phyloP scores from a whole-genome alignment of 129 eudicot species.

The Escallonia herrerae region DNA sequence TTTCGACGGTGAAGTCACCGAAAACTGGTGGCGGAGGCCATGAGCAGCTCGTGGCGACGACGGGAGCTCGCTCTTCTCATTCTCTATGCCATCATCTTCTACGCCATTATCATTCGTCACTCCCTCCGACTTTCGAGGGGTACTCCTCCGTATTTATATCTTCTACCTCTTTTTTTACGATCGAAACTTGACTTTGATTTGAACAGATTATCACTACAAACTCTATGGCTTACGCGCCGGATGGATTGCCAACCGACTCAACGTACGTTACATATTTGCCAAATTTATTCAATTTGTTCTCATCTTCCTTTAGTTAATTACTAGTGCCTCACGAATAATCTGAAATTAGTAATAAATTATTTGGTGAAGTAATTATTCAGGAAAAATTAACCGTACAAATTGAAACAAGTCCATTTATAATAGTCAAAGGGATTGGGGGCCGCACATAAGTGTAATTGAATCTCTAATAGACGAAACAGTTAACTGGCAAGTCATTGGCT shows the following conservation, averaged over 20 bases:
- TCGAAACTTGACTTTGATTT: slow-evolving; percentile 16
- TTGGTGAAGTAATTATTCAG: too few relatives aligned
- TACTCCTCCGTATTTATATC: slow-evolving; percentile 17
- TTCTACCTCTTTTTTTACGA: not conserved
- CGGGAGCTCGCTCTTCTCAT: slow-evolving; percentile 60
- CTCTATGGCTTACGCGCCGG: slow-evolving; percentile 68
- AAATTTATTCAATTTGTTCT: not conserved
- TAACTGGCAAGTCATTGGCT: too few relatives aligned
- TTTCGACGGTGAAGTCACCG: not conserved
- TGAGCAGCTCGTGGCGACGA: slow-evolving; percentile 46
- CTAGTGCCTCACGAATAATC: too few relatives aligned
- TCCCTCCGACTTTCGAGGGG: slow-evolving; percentile 85
- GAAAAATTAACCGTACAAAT: too few relatives aligned
- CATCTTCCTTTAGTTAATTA: too few relatives aligned
- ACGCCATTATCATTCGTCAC: slow-evolving; percentile 48
- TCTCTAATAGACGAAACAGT: not conserved
- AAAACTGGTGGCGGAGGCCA: slow-evolving; percentile 14
- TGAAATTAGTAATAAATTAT: too few relatives aligned
- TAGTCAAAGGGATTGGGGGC: too few relatives aligned
- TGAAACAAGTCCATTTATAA: too few relatives aligned
- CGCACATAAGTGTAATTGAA: not conserved
- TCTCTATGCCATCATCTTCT: slow-evolving; percentile 62
- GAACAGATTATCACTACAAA: slow-evolving; percentile 53
- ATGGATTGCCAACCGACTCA: slow-evolving; percentile 48
- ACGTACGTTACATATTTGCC: slow-evolving; percentile 33